A percentile compares a stretch with the other conserved stretches of the same genome.
Evolutionary conservation across 106 monocot species (phyloP).

Genomic region (Dendrobium catenatum): DNA sequence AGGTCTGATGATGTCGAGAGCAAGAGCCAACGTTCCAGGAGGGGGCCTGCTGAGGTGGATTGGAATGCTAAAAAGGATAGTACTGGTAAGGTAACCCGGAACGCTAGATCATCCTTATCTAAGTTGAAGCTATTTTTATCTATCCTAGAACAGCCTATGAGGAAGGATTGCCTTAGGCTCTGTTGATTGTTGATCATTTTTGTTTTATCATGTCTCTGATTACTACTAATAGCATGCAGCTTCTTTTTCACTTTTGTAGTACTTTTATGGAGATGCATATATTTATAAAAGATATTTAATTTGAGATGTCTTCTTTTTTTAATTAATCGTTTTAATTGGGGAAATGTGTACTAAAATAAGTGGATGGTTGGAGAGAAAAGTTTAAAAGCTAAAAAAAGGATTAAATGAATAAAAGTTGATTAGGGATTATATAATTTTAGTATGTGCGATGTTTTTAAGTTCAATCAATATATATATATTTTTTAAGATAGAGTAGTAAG

Average conservation of each 20-base stretch:
- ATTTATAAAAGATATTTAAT: background rate
- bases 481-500: background rate
- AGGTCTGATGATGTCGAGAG: slow-evolving; percentile 12
- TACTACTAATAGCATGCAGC: background rate
- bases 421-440: background rate
- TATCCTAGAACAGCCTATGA: background rate
- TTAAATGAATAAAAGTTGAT: background rate
- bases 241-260: background rate
- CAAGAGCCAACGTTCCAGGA: slow-evolving; percentile 2
- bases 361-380: background rate
- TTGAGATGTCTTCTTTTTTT: background rate
- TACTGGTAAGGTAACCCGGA: slow-evolving; percentile 20
- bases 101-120: background rate
- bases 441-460: background rate
- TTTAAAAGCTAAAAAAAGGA: background rate
- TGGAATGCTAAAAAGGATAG: slow-evolving; percentile 12
- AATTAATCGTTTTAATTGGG: background rate
- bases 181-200: background rate
- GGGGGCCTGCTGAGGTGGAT: slow-evolving; percentile 6
- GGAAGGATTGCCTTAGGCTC: background rate
- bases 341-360: background rate
- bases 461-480: background rate
- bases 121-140: background rate
- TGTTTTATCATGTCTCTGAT: background rate
- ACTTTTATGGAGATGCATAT: background rate